Conservation (phyloP, 805 yeast species). For the Lipomyces yamadae region DNA sequence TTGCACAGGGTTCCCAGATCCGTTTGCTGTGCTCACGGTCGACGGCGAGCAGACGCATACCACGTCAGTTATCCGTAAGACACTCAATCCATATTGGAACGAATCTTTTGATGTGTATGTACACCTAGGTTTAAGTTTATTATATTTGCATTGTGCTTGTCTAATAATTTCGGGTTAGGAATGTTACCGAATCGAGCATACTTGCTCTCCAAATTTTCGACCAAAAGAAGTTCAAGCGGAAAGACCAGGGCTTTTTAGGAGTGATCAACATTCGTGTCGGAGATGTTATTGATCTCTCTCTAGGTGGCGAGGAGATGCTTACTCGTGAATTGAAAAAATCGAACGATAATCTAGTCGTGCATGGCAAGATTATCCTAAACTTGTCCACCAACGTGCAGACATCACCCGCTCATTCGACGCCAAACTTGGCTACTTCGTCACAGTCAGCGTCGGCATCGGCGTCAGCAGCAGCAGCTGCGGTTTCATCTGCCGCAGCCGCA, state of each 20-base stretch:
- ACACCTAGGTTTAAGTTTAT: not conserved
- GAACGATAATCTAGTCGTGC: conserved; percentile 89
- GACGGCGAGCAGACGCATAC: conserved; percentile 97
- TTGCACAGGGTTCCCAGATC: conserved; percentile 89
- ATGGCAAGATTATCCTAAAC: conserved; percentile 81
- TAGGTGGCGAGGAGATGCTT: conserved; percentile 69
- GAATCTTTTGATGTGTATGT: conserved; percentile 77
- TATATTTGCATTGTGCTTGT: not conserved
- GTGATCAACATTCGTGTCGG: conserved; percentile 90
- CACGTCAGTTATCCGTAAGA: conserved; percentile 90
- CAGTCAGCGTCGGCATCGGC: conserved; percentile 15
- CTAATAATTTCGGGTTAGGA: conserved; percentile 25
- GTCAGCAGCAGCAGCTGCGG: conserved; percentile 37
- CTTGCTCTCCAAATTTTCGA: conserved; percentile 94
- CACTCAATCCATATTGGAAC: conserved; percentile 97
- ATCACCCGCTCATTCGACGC: conserved; percentile 14
- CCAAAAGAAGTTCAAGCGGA: conserved; percentile 95
- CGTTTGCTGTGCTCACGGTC: conserved; percentile 96
- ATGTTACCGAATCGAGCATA: conserved; percentile 77
- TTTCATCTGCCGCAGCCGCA: conserved; percentile 36
- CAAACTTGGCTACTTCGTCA: conserved; percentile 17
- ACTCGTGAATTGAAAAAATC: conserved; percentile 91
- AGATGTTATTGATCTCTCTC: conserved; percentile 71
- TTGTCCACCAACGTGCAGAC: conserved; percentile 44
- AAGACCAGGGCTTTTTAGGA: conserved; percentile 97